Conservation (phyloP, 306 rosid genomes). For the Dryas alaskensis region DNA sequence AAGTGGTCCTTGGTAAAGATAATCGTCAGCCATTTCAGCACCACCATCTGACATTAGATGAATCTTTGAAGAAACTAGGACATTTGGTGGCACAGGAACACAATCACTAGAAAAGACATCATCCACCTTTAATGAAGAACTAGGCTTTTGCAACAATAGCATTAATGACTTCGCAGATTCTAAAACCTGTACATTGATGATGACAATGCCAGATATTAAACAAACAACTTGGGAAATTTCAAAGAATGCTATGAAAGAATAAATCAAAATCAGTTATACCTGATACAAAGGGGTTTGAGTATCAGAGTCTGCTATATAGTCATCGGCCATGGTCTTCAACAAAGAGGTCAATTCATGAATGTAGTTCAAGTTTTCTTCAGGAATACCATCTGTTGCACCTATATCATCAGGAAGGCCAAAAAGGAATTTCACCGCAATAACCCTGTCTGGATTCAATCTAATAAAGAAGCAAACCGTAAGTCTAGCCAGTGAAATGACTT, state of each 20-base stretch:
- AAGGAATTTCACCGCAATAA: conserved; percentile 63
- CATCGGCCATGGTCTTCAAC: conserved; percentile 47
- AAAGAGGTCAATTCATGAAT: conserved; percentile 51
- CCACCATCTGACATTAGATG: conserved; percentile 49
- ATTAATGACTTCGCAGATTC: conserved; percentile 59
- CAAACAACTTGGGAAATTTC: conserved; percentile 10
- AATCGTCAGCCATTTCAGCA: conserved; percentile 59
- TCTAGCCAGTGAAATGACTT: conserved; percentile 4
- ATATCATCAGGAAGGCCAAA: conserved; percentile 71
- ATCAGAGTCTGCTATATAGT: conserved; percentile 46
- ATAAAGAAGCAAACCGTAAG: conserved; percentile 50
- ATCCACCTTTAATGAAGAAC: conserved; percentile 45
- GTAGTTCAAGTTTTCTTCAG: conserved; percentile 63
- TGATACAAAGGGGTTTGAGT: conserved; percentile 45
- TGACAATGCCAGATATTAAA: conserved; percentile 30
- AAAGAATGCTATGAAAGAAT: conserved; percentile 5
- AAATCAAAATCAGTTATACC: conserved; percentile 43
- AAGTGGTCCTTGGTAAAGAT: conserved; percentile 54
- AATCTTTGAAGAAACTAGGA: conserved; percentile 44
- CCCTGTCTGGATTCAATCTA: conserved; percentile 71
- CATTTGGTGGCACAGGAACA: conserved; percentile 38
- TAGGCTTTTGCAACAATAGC: conserved; percentile 59
- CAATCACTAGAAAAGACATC: conserved; percentile 32
- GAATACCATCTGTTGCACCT: conserved; percentile 42
- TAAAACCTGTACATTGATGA: conserved; percentile 53